Evolutionary conservation across 2,329 filamentous ascomycete genomes (phyloP).

Genomic region (Beauveria asiatica): DNA sequence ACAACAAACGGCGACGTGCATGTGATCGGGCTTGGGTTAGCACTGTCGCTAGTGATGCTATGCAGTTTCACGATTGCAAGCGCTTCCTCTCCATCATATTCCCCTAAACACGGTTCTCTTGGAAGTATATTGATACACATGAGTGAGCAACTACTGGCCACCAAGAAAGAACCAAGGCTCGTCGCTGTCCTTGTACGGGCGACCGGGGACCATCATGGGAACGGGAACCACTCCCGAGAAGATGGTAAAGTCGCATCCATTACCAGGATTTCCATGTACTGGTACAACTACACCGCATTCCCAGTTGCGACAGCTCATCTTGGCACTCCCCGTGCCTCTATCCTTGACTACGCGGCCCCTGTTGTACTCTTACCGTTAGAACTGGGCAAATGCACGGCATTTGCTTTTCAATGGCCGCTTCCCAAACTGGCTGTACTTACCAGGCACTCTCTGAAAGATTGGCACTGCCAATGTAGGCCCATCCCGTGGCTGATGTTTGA

Average conservation of each 20-base stretch:
- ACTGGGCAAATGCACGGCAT: background rate
- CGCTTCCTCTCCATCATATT: background rate
- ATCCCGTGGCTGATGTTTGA: slow-evolving; percentile 37
- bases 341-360: slow-evolving; percentile 75
- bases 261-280: background rate
- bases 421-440: slow-evolving; percentile 39
- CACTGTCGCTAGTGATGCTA: background rate
- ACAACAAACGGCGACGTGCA: background rate
- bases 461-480: slow-evolving; percentile 82
- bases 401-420: slow-evolving; percentile 12
- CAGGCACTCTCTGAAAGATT: slow-evolving; percentile 93
- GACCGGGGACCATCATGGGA: slow-evolving; percentile 54
- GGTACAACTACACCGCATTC: slow-evolving; percentile 81
- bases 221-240: slow-evolving; percentile 52
- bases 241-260: slow-evolving; percentile 20
- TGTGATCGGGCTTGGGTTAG: background rate
- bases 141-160: background rate
- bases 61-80: background rate
- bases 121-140: background rate
- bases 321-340: slow-evolving; percentile 55
- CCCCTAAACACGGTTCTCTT: background rate
- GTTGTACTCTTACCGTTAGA: slow-evolving; percentile 9
- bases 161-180: slow-evolving; percentile 35
- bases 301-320: slow-evolving; percentile 85
- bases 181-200: slow-evolving; percentile 33